Evolutionary conservation across 306 rosid genomes (phyloP), one percentile per base, ranked within the genome.

Genomic region (Cyclanthera cordifolia): DNA sequence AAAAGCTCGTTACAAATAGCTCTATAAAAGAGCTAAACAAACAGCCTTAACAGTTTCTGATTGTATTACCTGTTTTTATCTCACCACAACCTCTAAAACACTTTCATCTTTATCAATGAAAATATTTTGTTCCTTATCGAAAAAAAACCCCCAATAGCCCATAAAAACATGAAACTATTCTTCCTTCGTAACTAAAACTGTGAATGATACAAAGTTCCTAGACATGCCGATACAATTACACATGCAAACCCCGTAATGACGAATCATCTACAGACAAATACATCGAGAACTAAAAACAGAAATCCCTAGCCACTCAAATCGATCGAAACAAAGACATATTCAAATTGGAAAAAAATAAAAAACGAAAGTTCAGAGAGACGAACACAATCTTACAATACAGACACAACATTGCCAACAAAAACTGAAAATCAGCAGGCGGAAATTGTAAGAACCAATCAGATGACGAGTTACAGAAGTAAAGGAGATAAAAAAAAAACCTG

Each of bases 401-500:
- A 4, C 34, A 24, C 32, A 12, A 27, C 59, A 53, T 53, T 53
- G 59, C n/a, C n/a, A 53, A 53, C 24, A 53, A 8, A 20, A 19
- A 7, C 6, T 1, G 13, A 1, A 11, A 10, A 41, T 37, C 43
- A 37, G 43, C 43, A 37, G 9, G 43, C 3, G 47, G 47, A 41
- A 10, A 10, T 10, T 41, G 2, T 3, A 11, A 41, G 10, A 41
- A 8, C 13, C 47, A 41, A 43, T 43, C 43, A 37, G 12, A 37
- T 37, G 43, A 37, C 8, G 43, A 10, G 1, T 6, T 8, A 6
- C 6, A 37, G 9, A 8, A 8, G 43, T 37, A 11, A 13, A 56
- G 25, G 43, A 16, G 32, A 63, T 6, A 20, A 4, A 37, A 10
- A 20, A 4, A 37, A 10, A 1, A 88, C 96, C 96, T 91, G 95